These are phyloP conservation scores for Papiliotrema flavescens DNA, from an alignment of 1,284 basidiomycete species.

Conservation along the genomic window DNA sequence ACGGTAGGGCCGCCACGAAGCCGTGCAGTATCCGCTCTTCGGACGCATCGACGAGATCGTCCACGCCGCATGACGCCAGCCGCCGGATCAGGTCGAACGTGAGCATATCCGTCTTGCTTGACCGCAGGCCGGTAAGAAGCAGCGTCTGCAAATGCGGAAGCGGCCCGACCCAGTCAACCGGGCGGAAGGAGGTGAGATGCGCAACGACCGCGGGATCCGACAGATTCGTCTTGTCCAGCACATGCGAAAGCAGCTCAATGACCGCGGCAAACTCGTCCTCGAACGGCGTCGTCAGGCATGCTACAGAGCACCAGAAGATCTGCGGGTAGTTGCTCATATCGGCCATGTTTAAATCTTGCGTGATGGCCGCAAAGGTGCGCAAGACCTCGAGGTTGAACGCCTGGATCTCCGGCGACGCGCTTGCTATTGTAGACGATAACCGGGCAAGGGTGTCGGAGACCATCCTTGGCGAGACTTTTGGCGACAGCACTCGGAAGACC, in stretches of 20 bases:
- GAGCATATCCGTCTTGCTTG: conserved; percentile 63
- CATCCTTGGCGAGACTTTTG: conserved; percentile 66
- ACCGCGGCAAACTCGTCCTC: conserved; percentile 75
- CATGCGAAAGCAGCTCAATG: conserved; percentile 62
- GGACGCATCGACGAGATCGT: conserved; percentile 67
- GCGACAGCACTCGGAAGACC: conserved; percentile 79
- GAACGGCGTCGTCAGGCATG: conserved; percentile 76
- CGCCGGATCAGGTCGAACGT: conserved; percentile 69
- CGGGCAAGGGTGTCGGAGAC: conserved; percentile 77
- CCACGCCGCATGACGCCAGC: conserved; percentile 62
- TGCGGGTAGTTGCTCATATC: conserved; percentile 64
- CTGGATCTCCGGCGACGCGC: conserved; percentile 66
- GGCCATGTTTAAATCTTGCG: conserved; percentile 59
- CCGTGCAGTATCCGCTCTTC: conserved; percentile 74
- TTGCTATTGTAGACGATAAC: conserved; percentile 78
- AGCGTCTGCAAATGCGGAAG: conserved; percentile 65
- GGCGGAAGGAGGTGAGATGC: conserved; percentile 64
- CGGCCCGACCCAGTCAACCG: conserved; percentile 67
- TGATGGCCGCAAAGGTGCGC: conserved; percentile 68
- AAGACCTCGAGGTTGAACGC: conserved; percentile 81
- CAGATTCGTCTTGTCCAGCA: conserved; percentile 72
- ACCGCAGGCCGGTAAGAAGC: conserved; percentile 77
- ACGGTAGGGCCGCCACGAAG: conserved; percentile 79
- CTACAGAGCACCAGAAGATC: conserved; percentile 81
- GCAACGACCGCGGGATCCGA: conserved; percentile 63